Evolutionary conservation across 352 stramenopile species (phyloP).

Genomic region (Pythium periplocum): DNA sequence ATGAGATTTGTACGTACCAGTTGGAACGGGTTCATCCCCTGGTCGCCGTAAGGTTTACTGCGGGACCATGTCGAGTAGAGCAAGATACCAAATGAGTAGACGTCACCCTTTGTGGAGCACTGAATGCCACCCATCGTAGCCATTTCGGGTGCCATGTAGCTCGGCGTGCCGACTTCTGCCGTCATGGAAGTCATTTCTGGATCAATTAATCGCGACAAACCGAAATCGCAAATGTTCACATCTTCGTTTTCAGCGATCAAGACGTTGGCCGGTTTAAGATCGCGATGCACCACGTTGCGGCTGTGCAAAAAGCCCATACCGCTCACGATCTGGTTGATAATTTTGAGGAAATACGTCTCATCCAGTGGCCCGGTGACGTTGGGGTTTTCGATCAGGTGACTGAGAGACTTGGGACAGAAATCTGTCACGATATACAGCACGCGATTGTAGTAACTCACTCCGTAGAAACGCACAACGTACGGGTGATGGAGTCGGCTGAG

Average conservation of each 20-base stretch:
- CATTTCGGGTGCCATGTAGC: conserved; percentile 90
- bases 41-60: conserved; percentile 85
- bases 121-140: conserved; percentile 85
- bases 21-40: conserved; percentile 88
- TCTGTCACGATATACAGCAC: conserved; percentile 90
- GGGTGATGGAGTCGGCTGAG: conserved; percentile 84
- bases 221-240: conserved; percentile 94
- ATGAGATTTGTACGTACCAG: conserved; percentile 38
- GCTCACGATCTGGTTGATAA: conserved; percentile 87
- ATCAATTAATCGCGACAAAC: conserved; percentile 84
- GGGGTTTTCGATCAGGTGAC: conserved; percentile 77
- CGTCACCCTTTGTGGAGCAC: conserved; percentile 84
- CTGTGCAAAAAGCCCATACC: conserved; percentile 90
- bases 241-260: conserved; percentile 88
- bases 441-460: conserved; percentile 88
- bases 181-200: conserved; percentile 84
- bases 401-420: conserved; percentile 82
- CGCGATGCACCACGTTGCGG: conserved; percentile 79
- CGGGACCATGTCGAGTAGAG: conserved; percentile 86
- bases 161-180: conserved; percentile 83
- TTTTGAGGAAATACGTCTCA: conserved; percentile 72
- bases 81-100: conserved; percentile 84
- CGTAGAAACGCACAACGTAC: conserved; percentile 88
- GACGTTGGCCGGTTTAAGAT: conserved; percentile 94
- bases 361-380: conserved; percentile 59